phyloP scores from a whole-genome alignment of 129 eudicot species.

The carrot (Daucus carota) region DH1_v3.0 NC_030388.2:12436501-12437000 shows the following conservation, averaged over 20 bases:
- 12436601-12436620: not conserved
- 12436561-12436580: not conserved
- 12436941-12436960: slow-evolving; percentile 78
- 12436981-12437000: slow-evolving; percentile 87
- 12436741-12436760: too few relatives aligned
- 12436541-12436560: not conserved
- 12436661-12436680: not conserved
- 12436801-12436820: too few relatives aligned
- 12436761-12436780: not conserved
- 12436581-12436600: not conserved
- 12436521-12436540: not conserved
- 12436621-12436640: not conserved
- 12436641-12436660: not conserved
- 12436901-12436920: slow-evolving; percentile 65
- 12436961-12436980: slow-evolving; percentile 82
- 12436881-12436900: slow-evolving; percentile 56
- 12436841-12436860: not conserved
- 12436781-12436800: not conserved
- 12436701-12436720: not conserved
- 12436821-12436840: not conserved
- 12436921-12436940: slow-evolving; percentile 75
- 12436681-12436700: not conserved
- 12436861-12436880: not conserved
- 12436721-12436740: too few relatives aligned
- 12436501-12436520: not conserved